Conservation (phyloP, 805 yeast species). For the Wickerhamiella bombiphila region DNA sequence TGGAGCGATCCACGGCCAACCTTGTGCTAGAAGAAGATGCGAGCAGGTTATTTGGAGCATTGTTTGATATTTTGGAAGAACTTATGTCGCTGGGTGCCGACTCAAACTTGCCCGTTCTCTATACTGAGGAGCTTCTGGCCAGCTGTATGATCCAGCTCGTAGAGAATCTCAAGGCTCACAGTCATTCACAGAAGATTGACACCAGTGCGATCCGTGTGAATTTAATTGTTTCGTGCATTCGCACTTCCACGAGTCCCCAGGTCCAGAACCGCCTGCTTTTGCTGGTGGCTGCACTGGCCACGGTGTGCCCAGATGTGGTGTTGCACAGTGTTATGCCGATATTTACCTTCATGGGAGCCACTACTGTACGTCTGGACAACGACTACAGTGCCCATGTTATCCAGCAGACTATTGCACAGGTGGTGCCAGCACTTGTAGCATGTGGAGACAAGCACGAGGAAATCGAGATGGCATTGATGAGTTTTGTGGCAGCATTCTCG, state of each 20-base stretch:
- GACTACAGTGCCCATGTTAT: conserved; percentile 86
- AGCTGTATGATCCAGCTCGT: conserved; percentile 67
- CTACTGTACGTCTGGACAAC: conserved; percentile 90
- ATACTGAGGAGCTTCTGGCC: conserved; percentile 82
- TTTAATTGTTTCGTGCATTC: conserved; percentile 75
- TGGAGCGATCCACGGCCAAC: conserved; percentile 34
- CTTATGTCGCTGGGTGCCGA: conserved; percentile 59
- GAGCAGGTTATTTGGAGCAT: conserved; percentile 20
- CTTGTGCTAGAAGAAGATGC: conserved; percentile 5
- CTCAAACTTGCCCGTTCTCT: conserved; percentile 79
- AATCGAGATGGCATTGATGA: conserved; percentile 67
- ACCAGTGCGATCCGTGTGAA: conserved; percentile 70
- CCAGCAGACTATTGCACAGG: conserved; percentile 77
- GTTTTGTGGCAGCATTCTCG: conserved; percentile 86
- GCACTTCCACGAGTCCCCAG: conserved; percentile 83
- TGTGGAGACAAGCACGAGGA: conserved; percentile 40
- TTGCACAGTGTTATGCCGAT: conserved; percentile 98
- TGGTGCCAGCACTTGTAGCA: conserved; percentile 74
- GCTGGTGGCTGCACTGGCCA: conserved; percentile 76
- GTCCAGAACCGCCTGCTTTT: conserved; percentile 79
- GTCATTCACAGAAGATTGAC: conserved; percentile 33
- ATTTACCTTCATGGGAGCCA: conserved; percentile 98
- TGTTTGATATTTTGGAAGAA: conserved; percentile 28
- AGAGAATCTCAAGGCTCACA: conserved; percentile 24
- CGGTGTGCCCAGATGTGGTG: conserved; percentile 78